Evolutionary conservation across 306 rosid genomes (phyloP), one percentile per base, ranked within the genome.

Genomic region (Astragalus membranaceus): DNA sequence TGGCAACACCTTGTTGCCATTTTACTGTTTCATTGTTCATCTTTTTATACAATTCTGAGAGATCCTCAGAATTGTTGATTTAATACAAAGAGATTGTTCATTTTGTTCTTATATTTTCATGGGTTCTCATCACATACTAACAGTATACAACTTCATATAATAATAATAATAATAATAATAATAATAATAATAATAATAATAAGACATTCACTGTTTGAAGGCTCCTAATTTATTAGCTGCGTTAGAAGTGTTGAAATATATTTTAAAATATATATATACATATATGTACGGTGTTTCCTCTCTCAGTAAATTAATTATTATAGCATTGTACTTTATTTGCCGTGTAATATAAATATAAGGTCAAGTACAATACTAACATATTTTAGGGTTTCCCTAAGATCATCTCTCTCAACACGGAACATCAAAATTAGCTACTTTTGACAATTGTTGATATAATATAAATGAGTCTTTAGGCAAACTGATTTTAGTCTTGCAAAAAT

Each of bases 111-210:
- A n/a, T n/a, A n/a, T n/a, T n/a, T n/a, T n/a, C n/a, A n/a, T n/a
- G n/a, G n/a, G n/a, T n/a, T n/a, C n/a, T n/a, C n/a, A n/a, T n/a
- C n/a, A n/a, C 74, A 78, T 64, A 57, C 56, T 64, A 60, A 37
- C 52, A 59, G 33, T 57, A 50, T 33, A 14, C 33, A 39, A 23
- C 59, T 56, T 49, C 29, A 63, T n/a, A 66, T 41, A 73, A 57
- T 55, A 76, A 57, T 42, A 68, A 75, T 20, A 37, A 49, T n/a
- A n/a, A n/a, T n/a, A n/a, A 66, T 41, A 73, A 57, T 55, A 76
- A 57, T 42, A 68, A 75, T 20, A 37, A 49, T n/a, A n/a, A 66
- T 41, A 73, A 57, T 55, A 76, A 57, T 42, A 68, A 75, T 20
- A 37, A 49, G 12, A 37, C 14, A 76, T 32, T 9, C 37, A 58